Base-by-base conservation (phyloP, 73 alveolate genomes). In the Loxodes magnus region DNA sequence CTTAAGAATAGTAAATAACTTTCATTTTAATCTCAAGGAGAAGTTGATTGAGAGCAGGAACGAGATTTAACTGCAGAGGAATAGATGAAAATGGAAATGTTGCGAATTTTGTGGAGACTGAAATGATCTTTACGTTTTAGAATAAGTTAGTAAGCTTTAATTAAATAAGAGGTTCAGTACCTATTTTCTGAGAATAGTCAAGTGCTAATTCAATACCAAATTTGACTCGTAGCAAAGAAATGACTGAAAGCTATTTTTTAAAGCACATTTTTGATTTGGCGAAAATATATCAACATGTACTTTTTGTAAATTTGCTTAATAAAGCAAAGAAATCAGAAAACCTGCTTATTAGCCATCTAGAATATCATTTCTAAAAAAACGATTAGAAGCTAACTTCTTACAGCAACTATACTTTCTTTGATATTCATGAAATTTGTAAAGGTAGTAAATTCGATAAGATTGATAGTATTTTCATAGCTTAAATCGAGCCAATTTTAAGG, bases 41-140 rank as follows among this genome's bases (percentile, higher is more conserved):
- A 53, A 51, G 90, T 46, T 74, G 88, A 64, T 58, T 65, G 48
- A 79, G 87, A 77, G 95, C 97, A 48, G 99, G 99, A 0, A 90
- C 98, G 12, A 51, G 99, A 22, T 90, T 88, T 53, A 85, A 88
- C 56, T 71, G 94, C 20, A 78, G 99, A 64, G 99, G 99, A 5
- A 71, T 90, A 5, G 94, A 93, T 49, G 98, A 91, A 53, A 96
- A 87, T 25, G 99, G 99, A 2, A 84, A 90, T 62, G 95, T 79
- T 4, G 97, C 97, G 7, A 93, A 93, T 59, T 93, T 70, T 50
- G 94, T 87, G 19, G 99, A 93, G 66, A 79, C 95, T 19, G 99
- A 93, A 77, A 82, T 88, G 76, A 75, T 93, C 14, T 51, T 93
- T 7, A 26, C 55, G 46, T 15, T 37, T 14, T 43, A 62, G n/a